Evolutionary conservation across 441 rosid genomes (phyloP), one percentile per base, ranked within the genome.

Genomic region (Manihot esculenta): DNA sequence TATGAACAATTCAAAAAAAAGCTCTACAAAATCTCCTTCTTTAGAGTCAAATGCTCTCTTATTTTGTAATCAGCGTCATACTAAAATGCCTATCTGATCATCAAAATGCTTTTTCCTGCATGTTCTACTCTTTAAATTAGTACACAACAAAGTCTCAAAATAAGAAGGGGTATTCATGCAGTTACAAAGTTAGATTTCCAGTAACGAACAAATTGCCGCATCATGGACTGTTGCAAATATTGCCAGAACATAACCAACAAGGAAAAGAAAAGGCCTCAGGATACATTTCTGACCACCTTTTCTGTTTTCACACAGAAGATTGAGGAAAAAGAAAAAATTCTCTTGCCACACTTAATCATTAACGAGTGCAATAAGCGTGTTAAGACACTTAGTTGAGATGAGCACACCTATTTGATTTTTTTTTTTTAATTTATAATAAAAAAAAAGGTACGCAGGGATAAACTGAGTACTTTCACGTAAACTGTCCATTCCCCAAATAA

Each of bases 21-120:
- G 4, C 2, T 30, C n/a, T 44, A 1, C 24, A 47, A 55, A 38
- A 12, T 20, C 62, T 58, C 38, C 48, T n/a, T 18, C 30, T 26
- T 61, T 60, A 11, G 58, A 7, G 41, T 35, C 4, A 5, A 5
- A 35, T 35, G 41, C 7, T 35, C 7, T 35, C 3, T 35, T 7
- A 35, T 17, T 72, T 49, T 24, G 33, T 30, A 30, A 60, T 10
- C 15, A 64, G 14, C 6, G 21, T 35, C 54, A 50, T 7, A 17
- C 10, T 33, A 55, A 48, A 60, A 47, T 38, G 66, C 13, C 26
- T 10, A 67, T 24, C 51, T 64, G 41, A 58, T 60, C 35, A 64
- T 67, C 18, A 12, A 2, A 72, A 47, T 44, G 14, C 27, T 21
- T 35, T 24, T 30, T 44, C 41, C 38, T 35, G 26, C 41, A 53